Conservation (phyloP, 129 eudicot genomes). For the Solidago caesia region DNA sequence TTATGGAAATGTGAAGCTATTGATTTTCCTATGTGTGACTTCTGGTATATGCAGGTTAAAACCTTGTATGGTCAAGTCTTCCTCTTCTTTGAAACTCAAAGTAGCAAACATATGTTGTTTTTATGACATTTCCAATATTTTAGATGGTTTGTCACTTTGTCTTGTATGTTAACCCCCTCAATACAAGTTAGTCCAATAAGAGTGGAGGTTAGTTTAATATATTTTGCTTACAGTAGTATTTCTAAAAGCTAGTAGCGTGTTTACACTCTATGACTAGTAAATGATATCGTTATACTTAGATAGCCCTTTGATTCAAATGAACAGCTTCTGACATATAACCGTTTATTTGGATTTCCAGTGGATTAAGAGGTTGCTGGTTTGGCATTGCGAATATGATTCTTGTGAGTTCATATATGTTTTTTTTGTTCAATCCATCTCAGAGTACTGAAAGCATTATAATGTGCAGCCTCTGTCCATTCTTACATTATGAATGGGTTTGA, state of each 20-base stretch:
- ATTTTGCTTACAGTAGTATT: background rate
- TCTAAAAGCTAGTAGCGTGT: conserved; percentile 7
- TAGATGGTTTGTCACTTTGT: conserved; percentile 10
- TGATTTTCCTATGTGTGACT: conserved; percentile 61
- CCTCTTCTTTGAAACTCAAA: conserved; percentile 33
- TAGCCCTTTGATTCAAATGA: background rate
- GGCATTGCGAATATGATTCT: conserved; percentile 97
- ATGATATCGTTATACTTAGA: background rate
- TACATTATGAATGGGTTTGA: conserved; percentile 5
- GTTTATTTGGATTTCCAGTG: conserved; percentile 58
- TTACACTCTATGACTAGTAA: conserved; percentile 12
- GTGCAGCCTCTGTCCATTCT: background rate
- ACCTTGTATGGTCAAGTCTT: conserved; percentile 64
- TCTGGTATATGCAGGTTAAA: conserved; percentile 94
- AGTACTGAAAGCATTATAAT: conserved; percentile 3
- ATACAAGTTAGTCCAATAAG: conserved; percentile 5
- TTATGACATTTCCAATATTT: background rate
- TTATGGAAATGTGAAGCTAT: conserved; percentile 62
- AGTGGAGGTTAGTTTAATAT: conserved; percentile 3
- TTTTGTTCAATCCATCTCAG: conserved; percentile 10
- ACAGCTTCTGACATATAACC: conserved; percentile 35
- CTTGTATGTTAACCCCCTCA: conserved; percentile 4
- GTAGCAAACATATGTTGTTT: conserved; percentile 18
- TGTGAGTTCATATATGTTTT: conserved; percentile 55
- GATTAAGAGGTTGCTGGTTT: conserved; percentile 85